Evolutionary conservation across 2,329 filamentous ascomycete species (phyloP), one percentile per base, ranked within the genome.

Genomic region (Aspergillus texensis): DNA sequence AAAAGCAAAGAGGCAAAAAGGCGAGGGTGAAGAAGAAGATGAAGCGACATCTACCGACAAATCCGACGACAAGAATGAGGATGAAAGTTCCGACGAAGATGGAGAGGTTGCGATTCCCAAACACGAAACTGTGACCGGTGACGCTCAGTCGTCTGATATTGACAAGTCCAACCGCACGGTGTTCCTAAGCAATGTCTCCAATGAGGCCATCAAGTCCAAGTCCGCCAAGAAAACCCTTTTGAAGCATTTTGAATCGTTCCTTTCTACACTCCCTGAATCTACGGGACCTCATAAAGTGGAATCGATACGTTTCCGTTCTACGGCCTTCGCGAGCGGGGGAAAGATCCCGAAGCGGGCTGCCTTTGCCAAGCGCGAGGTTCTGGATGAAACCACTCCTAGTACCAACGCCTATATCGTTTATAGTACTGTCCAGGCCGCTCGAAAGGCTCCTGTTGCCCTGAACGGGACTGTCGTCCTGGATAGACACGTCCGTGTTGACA

Each of bases 371-470:
- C 93, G 94, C 76, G 89, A 93, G 28, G 83, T 98, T 62, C 94
- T 97, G 90, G 89, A 92, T 65, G 88, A 92, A 24, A 99, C 96
- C 1, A 95, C 94, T 1, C 92, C 92, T 73, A 96, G 91, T 66
- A 93, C 94, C 63, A 97, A 99, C 75, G 95, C 95, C 54, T 99
- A 99, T 75, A 92, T 86, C 34, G 93, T 99, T 56, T 97, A 95
- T 81, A 90, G 88, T 50, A 92, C 91, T 1, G 79, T 87, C 1
- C 82, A 87, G 10, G 92, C 91, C 3, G 93, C 93, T 14, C 88
- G 92, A 60, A 88, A 90, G 70, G 94, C 94, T 2, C 87, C 90
- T 54, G 83, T 88, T 67, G 86, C 86, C 45, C 86, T 99, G 46
- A 99, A 99, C 71, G 95, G 94, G 56, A 92, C 87, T 1, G 82